Base-by-base conservation (phyloP, 495 filamentous ascomycete species). In the Penicillium canescens region DNA sequence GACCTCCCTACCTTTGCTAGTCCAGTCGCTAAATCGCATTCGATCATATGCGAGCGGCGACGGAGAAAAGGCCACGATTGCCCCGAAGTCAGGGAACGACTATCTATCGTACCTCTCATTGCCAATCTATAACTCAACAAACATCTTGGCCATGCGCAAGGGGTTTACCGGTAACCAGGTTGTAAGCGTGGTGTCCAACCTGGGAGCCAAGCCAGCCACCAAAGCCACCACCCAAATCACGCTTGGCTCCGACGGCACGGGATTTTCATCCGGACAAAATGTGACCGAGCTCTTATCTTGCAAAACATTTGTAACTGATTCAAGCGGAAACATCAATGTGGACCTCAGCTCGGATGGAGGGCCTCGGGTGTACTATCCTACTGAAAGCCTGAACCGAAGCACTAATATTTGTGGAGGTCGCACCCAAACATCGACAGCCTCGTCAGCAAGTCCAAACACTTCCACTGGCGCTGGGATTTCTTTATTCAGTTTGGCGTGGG, bases 1-100 rank as follows among this genome's bases (percentile, higher is more conserved):
- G 0, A 66, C 81, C 16, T 70, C 88, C 6, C 53, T 60, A 34
- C 47, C 47, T 41, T 16, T 14, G 34, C 52, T 60, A 6, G 47
- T 60, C 36, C 57, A 60, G 10, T 47, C 42, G 7, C 39, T 60
- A 41, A 60, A 60, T 43, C 46, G 37, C 24, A 50, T 60, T 46
- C 53, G 57, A 28, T 47, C 57, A 16, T 49, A 52, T 40, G 58
- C 58, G 23, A 53, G 38, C 18, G 37, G 54, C 16, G 50, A 57
- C 34, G 54, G 58, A 56, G 40, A 40, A 47, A 46, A 57, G n/a
- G 45, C 6, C 40, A 54, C 31, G 33, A 54, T 50, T 36, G 43
- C 24, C 9, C 37, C 57, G 26, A 43, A 55, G 31, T 47, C 36
- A 16, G 47, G 57, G 18, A 49, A n/a, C 10, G 49, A 61, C 43